Conservation (phyloP, 2,329 filamentous ascomycete genomes). For the Microsporum audouinii region DNA sequence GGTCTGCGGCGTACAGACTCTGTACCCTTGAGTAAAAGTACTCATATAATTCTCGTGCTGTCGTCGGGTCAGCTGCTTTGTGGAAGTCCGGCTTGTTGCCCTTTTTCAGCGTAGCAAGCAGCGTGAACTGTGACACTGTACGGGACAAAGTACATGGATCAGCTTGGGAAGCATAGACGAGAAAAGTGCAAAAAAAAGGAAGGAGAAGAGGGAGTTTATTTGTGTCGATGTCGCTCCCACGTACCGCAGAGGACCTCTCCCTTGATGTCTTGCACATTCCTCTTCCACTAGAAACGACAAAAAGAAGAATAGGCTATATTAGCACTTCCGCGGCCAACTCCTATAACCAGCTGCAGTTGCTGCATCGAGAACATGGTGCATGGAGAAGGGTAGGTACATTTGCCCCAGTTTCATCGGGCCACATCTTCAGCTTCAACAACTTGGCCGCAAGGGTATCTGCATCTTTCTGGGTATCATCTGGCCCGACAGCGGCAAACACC, state of each 20-base stretch:
- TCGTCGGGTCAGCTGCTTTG: slow-evolving; percentile 64
- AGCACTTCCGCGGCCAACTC: neutral
- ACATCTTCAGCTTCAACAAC: slow-evolving; percentile 79
- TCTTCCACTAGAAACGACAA: slow-evolving; percentile 64
- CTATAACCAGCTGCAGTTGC: neutral
- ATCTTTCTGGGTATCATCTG: slow-evolving; percentile 81
- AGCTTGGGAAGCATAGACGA: neutral
- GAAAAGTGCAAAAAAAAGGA: neutral
- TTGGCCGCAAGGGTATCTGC: slow-evolving; percentile 72
- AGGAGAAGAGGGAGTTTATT: neutral
- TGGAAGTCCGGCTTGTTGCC: slow-evolving; percentile 94
- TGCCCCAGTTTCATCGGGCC: slow-evolving; percentile 67
- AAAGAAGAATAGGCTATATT: slow-evolving; percentile 3
- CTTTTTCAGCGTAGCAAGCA: slow-evolving; percentile 87
- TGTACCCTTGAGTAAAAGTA: slow-evolving; percentile 69
- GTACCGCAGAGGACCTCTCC: slow-evolving; percentile 91
- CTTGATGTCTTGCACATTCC: slow-evolving; percentile 71
- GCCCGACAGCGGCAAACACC: slow-evolving; percentile 82
- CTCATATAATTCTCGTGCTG: slow-evolving; percentile 72
- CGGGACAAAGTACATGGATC: neutral
- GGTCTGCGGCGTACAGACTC: slow-evolving; percentile 57
- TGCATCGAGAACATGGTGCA: neutral
- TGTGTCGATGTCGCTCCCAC: slow-evolving; percentile 17
- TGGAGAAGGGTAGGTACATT: slow-evolving; percentile 38
- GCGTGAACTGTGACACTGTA: slow-evolving; percentile 88